phyloP scores from a whole-genome alignment of 2,329 filamentous ascomycete genomes.

The Colletotrichum chrysophilum region DNA sequence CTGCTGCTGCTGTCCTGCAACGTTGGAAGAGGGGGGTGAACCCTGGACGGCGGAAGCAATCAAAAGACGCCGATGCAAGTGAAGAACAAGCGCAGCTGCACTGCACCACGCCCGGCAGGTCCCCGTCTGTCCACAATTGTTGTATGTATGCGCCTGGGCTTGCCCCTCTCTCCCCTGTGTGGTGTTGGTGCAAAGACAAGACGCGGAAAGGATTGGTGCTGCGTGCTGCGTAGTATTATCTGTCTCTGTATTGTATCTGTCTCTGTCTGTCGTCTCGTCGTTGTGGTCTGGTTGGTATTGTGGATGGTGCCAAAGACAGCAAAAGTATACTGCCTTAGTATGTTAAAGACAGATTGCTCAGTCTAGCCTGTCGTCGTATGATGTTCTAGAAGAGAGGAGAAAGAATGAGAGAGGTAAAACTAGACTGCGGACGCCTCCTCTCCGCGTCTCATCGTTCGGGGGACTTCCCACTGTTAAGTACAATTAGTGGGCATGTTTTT shows the following conservation, averaged over 20 bases:
- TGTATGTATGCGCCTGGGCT: background rate
- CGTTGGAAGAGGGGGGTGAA: slow-evolving; percentile 7
- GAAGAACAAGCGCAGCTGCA: background rate
- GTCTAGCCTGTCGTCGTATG: background rate
- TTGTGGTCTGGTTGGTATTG: background rate
- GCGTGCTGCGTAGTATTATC: background rate
- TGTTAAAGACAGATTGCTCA: background rate
- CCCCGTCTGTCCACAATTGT: background rate
- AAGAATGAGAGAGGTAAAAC: background rate
- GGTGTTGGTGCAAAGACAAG: background rate
- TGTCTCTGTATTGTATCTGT: background rate
- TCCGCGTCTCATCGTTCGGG: background rate
- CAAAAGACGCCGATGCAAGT: background rate
- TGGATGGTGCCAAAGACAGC: background rate
- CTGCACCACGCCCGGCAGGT: background rate
- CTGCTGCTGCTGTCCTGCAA: background rate
- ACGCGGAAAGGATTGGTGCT: background rate
- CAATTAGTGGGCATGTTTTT: background rate
- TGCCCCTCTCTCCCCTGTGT: background rate
- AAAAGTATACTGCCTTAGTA: background rate
- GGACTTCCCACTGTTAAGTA: slow-evolving; percentile 8
- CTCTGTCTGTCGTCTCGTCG: background rate
- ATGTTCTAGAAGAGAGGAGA: background rate
- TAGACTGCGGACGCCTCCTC: background rate
- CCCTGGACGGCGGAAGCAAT: background rate